A percentile compares a stretch with the other conserved stretches of the same genome.
These are phyloP conservation scores for Candida cerambycidarum DNA, from an alignment of 805 yeast species.

Conservation along the genomic window DNA sequence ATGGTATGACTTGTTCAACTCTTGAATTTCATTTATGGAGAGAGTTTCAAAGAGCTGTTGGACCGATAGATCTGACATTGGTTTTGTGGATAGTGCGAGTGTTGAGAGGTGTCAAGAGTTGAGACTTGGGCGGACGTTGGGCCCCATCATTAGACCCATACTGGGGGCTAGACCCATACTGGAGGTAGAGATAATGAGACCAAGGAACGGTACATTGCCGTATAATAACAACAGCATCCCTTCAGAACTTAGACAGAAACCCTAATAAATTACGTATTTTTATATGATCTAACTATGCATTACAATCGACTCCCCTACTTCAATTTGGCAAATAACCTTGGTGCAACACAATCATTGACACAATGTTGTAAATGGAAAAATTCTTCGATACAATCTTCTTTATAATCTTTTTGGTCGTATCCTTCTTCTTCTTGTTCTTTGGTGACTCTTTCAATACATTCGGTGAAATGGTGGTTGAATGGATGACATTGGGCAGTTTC, in stretches of 20 bases:
- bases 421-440: slow-evolving; percentile 81
- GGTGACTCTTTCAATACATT: slow-evolving; percentile 94
- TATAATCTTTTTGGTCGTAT: slow-evolving; percentile 75
- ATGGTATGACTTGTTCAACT: slow-evolving; percentile 28
- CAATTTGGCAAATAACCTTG: slow-evolving; percentile 82
- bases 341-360: slow-evolving; percentile 87
- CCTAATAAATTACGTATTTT: slow-evolving; percentile 5
- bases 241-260: too few relatives aligned
- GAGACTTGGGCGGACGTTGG: too few relatives aligned
- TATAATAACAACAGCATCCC: too few relatives aligned
- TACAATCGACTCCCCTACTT: slow-evolving; percentile 52
- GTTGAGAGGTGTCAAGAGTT: too few relatives aligned
- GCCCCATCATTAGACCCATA: too few relatives aligned
- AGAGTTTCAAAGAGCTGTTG: slow-evolving; percentile 36
- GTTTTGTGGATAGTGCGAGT: too few relatives aligned
- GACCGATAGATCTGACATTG: slow-evolving; percentile 13
- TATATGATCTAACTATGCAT: slow-evolving; percentile 7
- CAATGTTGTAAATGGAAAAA: slow-evolving; percentile 96
- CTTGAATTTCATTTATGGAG: slow-evolving; percentile 33
- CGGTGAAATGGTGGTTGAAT: slow-evolving; percentile 84
- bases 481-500: slow-evolving; percentile 66
- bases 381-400: slow-evolving; percentile 98
- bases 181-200: too few relatives aligned
- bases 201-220: too few relatives aligned
- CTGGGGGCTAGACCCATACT: too few relatives aligned